These are phyloP conservation scores for Protomyces lactucae-debilis DNA, from an alignment of 1,139 yeast species.

Conservation along the genomic window DNA sequence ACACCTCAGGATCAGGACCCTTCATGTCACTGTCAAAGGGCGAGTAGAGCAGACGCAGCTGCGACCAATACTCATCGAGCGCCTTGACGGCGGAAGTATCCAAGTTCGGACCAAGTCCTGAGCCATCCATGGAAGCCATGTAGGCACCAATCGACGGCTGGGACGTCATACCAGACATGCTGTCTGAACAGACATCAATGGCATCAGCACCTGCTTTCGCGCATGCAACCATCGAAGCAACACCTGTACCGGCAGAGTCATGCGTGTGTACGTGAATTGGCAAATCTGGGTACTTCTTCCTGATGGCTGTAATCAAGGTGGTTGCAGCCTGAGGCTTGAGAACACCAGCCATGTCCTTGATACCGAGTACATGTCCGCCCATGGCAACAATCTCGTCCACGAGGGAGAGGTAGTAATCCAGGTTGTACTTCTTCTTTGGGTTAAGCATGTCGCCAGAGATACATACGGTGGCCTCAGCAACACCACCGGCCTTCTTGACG, in stretches of 20 bases:
- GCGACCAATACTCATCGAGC: constrained; percentile 94
- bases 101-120: constrained; percentile 67
- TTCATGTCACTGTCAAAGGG: constrained; percentile 97
- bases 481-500: constrained; percentile 97
- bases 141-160: constrained; percentile 95
- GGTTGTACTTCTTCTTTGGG: constrained; percentile 90
- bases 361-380: constrained; percentile 97
- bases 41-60: constrained; percentile 91
- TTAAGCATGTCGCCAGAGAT: constrained; percentile 98
- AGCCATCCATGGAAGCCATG: constrained; percentile 83
- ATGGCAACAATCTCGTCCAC: constrained; percentile 78
- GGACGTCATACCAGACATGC: constrained; percentile 97
- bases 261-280: constrained; percentile 99
- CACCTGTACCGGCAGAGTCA: constrained; percentile 99
- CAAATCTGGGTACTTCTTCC: constrained; percentile 82
- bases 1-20: constrained; percentile 99
- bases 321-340: constrained; percentile 92
- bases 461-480: constrained; percentile 95
- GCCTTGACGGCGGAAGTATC: constrained; percentile 65
- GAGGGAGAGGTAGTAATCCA: constrained; percentile 76
- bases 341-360: constrained; percentile 99
- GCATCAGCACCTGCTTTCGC: constrained; percentile 97
- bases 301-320: constrained; percentile 67
- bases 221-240: constrained; percentile 90
- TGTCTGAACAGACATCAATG: constrained; percentile 92